A percentile compares a stretch with the other conserved stretches of the same genome.
Evolutionary conservation across 768 basidiomycete species (phyloP).

Genomic region (Leccinum aurantiacum): DNA sequence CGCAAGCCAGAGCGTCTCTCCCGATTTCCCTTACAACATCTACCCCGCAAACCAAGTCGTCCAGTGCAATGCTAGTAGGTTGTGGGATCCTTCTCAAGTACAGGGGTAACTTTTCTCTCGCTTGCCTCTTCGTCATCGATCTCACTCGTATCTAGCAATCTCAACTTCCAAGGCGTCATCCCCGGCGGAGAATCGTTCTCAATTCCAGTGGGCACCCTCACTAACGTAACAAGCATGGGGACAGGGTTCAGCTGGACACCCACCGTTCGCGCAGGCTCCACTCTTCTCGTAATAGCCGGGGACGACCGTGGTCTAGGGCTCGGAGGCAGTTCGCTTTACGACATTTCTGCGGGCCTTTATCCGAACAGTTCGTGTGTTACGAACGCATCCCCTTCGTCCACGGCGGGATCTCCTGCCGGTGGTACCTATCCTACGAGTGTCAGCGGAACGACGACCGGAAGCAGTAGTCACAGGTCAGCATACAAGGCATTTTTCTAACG

Average conservation of each 20-base stretch:
- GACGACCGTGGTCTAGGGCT: conserved; percentile 66
- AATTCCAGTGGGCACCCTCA: conserved; percentile 52
- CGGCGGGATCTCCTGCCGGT: conserved; percentile 73
- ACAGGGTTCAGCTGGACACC: conserved; percentile 73
- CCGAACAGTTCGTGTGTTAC: conserved; percentile 57
- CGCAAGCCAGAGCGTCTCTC: conserved; percentile 38
- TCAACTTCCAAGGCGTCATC: conserved; percentile 69
- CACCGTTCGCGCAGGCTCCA: conserved; percentile 61
- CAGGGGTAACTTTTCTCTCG: conserved; percentile 45
- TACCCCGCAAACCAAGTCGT: conserved; percentile 63
- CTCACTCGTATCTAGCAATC: conserved; percentile 38
- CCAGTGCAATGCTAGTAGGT: conserved; percentile 60
- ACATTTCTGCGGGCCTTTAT: conserved; percentile 51
- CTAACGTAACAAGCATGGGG: conserved; percentile 44
- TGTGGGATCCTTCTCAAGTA: conserved; percentile 58
- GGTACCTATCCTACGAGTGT: conserved; percentile 64
- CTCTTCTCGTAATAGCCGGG: conserved; percentile 63
- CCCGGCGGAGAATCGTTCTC: conserved; percentile 77
- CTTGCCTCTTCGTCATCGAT: neutral
- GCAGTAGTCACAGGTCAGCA: conserved; percentile 28
- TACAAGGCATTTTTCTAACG: neutral
- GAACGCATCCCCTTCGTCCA: conserved; percentile 67
- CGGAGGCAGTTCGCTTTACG: conserved; percentile 61
- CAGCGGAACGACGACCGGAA: conserved; percentile 29
- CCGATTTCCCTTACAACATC: conserved; percentile 60